Base-by-base conservation (phyloP, 2,329 filamentous ascomycete genomes). In the Colletotrichum karsti region DNA sequence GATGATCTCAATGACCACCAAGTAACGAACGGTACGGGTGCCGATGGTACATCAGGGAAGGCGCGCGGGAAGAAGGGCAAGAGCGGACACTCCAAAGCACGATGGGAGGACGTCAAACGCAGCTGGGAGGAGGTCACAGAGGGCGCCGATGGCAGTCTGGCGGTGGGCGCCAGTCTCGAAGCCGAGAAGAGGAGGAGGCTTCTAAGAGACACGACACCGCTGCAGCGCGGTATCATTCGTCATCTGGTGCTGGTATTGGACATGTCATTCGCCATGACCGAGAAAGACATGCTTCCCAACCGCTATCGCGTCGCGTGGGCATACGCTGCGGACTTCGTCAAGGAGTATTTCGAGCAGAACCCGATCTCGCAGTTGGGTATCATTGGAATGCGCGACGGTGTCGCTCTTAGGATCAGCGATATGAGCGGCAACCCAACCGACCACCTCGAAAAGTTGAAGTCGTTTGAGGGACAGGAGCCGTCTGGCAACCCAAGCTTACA, bases 311-410 rank as follows among this genome's bases (percentile, higher is more conserved):
- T 98, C 33, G 92, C 91, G 58, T 86, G 98, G 75, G 91, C 91
- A 71, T 97, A 94, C 79, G 92, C 94, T 15, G 89, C 92, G 71
- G 92, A 94, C 64, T 99, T 98, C 79, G 92, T 98, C 54, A 88
- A 91, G 67, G 95, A 98, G 78, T 99, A 94, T 81, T 99, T 98
- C 77, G 96, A 98, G 80, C 96, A 99, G 80, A 99, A 99, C 75
- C 96, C 96, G 10, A 98, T 99, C 72, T 97, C 94, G 9, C 96
- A 99, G 81, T 88, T 99, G 63, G 95, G 93, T 24, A 92, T 99
- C 30, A 85, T 99, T 41, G 95, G 93, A 56, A 97, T 98, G 93
- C 90, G 93, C 69, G 96, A 98, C 77, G 96, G 96, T 15, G 85
- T 98, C 15, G 95, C 95, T 2, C 85, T 97, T 24, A 86, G 93